Evolutionary conservation across 805 yeast genomes (phyloP), one percentile per base, ranked within the genome.

Genomic region (Candida vartiovaarae): DNA sequence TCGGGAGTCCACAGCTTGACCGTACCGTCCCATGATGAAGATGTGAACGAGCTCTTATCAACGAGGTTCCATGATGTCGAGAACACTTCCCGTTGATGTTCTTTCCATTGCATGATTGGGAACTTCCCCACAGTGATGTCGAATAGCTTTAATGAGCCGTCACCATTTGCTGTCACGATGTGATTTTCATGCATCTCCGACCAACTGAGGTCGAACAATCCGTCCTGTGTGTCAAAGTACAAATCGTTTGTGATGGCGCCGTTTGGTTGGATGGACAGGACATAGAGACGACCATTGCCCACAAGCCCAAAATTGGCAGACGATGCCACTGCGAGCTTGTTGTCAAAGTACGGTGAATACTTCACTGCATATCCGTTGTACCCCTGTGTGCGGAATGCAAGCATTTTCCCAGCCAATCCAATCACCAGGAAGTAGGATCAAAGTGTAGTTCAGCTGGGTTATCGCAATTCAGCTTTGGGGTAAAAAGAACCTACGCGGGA

Each of bases 231-330:
- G 48, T 88, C 88, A 67, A 86, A 91, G 11, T 74, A 61, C 4
- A 72, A 64, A 38, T 76, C 78, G 34, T 72, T 73, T 5, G 56
- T 55, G 15, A 87, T 71, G n/a, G 52, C 55, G 1, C 98, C 98
- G 48, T 70, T 66, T 24, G 78, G 76, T 41, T 73, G 76, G 38
- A 91, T 84, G 39, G 78, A 79, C 25, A 91, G 66, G 1, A 91
- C 70, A 52, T 69, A 82, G 28, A 91, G 67, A 52, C 86, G 74
- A 5, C 99, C 99, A 62, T 91, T 91, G 3, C 99, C 99, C 3
- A 89, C 96, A 4, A 91, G 68, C 2, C 98, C 98, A 62, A 80
- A 91, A 66, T 91, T 93, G 27, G 97, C 88, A 1, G 96, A 82
- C 0, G 95, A 73, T 1, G 95, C 95, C 30, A 88, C 91, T 0